phyloP scores from a whole-genome alignment of 805 yeast genomes.

The Yamadazyma ubonensis region DNA sequence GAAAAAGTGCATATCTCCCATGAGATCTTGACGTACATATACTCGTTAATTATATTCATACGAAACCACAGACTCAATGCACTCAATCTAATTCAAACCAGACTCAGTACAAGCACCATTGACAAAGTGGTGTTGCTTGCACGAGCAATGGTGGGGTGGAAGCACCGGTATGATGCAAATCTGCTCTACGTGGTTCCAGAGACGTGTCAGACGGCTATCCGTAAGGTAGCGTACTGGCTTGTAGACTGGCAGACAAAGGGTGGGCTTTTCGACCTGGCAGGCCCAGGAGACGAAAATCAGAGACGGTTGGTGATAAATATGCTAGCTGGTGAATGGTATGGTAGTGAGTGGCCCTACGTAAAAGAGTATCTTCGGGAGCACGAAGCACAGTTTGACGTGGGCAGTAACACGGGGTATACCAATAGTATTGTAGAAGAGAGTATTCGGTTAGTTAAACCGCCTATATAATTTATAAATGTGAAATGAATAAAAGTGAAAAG shows the following conservation, averaged over 20 bases:
- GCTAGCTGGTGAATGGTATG: slow-evolving; percentile 45
- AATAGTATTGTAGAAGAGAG: slow-evolving; percentile 40
- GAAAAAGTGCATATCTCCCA: slow-evolving; percentile 30
- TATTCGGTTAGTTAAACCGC: slow-evolving; percentile 34
- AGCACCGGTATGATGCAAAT: slow-evolving; percentile 2
- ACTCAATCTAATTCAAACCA: slow-evolving; percentile 34
- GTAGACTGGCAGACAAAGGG: slow-evolving; percentile 37
- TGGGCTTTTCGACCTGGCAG: slow-evolving; percentile 4
- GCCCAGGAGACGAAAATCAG: slow-evolving; percentile 14
- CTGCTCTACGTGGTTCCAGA: slow-evolving; percentile 37
- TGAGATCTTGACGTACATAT: slow-evolving; percentile 35
- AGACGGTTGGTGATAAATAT: slow-evolving; percentile 27
- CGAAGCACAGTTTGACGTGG: slow-evolving; percentile 18
- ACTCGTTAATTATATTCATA: slow-evolving; percentile 36
- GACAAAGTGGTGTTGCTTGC: slow-evolving; percentile 29
- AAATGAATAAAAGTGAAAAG: too few relatives aligned
- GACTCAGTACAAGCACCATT: slow-evolving; percentile 33
- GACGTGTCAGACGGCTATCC: slow-evolving; percentile 34
- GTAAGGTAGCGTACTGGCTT: slow-evolving; percentile 43
- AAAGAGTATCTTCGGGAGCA: slow-evolving; percentile 25
- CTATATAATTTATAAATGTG: too few relatives aligned
- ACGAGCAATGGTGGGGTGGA: slow-evolving; percentile 24
- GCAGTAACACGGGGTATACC: slow-evolving; percentile 33
- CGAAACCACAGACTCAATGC: slow-evolving; percentile 40
- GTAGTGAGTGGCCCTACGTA: slow-evolving; percentile 38